Evolutionary conservation across 192 early-diverging fungal species (phyloP), one percentile per base, ranked within the genome.

Genomic region (Irineochytrium annulatum): DNA sequence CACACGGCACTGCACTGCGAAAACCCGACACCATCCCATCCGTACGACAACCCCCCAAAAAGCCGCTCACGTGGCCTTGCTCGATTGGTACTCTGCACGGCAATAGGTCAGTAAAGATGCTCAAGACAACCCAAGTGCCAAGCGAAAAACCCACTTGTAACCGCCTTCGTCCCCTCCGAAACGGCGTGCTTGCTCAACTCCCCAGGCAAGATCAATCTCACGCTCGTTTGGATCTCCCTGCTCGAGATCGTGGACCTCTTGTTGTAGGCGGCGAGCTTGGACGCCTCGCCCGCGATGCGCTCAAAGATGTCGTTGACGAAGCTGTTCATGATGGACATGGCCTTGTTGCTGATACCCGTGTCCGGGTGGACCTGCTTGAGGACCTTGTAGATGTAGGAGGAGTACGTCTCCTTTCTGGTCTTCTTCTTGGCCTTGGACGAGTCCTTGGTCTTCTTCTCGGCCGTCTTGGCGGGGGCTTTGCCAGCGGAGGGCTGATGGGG

Each of bases 221-320:
- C 83, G 52, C 84, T 70, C 35, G 91, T 92, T 73, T 95, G 93
- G 67, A 97, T 93, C 77, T 97, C 94, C 64, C 94, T 86, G 35
- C 92, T 94, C 35, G 89, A 88, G 77, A 97, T 97, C 65, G 94
- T 95, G 55, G 90, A 91, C 55, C 87, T 80, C 86, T 97, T 95
- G 89, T 91, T 95, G 86, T 93, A 92, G 35, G 88, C 72, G 34
- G 91, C 89, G 3, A 91, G 80, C 80, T 89, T 72, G 39, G 77
- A 78, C 1, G 77, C 72, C 62, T 77, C 76, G 14, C 55, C 64
- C 35, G 94, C 94, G 59, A 95, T 93, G 68, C 93, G 89, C 77
- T 95, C 94, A 73, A 97, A 97, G 77, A 97, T 97, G 78, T 95
- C 94, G 80, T 94, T 91, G 67, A 97, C 93, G 70, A 97, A 97